Evolutionary conservation across 73 alveolate species (phyloP), one percentile per base, ranked within the genome.

Genomic region (Breviolum minutum): DNA sequence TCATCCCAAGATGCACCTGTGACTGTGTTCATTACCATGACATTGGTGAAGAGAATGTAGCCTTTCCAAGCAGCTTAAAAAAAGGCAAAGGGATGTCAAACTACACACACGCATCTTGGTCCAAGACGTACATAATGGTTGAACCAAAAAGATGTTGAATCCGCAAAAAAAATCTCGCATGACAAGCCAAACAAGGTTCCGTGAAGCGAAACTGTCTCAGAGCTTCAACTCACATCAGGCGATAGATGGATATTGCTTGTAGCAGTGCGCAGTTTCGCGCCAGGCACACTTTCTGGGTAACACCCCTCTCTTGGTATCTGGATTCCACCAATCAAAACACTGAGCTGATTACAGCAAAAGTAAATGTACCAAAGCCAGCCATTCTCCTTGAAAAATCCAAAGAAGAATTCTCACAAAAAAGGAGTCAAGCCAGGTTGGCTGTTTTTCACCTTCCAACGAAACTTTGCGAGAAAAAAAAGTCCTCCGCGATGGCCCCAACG

Each of bases 331-430:
- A n/a, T 27, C 87, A 6, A 4, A 6, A 1, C n/a, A 27, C 74
- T 74, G 62, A 79, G 89, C 61, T 73, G 77, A 29, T 13, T 19
- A 64, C 98, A 74, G 90, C 83, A 80, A 62, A 92, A 92, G 80
- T 92, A 92, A 40, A 92, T 63, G 80, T 92, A 92, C 98, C 98
- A 92, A 11, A 92, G 90, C 98, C 98, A 92, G 80, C 98, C 98
- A 40, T n/a, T 26, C 80, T 92, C 98, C 98, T 90, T 64, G 82
- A 71, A 22, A 22, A 83, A 16, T 83, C 54, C 11, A 22, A 22
- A 68, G 1, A 14, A 2, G 77, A 68, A 17, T 68, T 68, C n/a
- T 17, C 77, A 68, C 77, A 68, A 17, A 22, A 22, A 22, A 22
- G 17, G 77, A 17, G n/a, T 68, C 77, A 22, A 68, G 24, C 77